phyloP scores from a whole-genome alignment of 2,329 filamentous ascomycete genomes.

The Mollisia scopiformis region DNA sequence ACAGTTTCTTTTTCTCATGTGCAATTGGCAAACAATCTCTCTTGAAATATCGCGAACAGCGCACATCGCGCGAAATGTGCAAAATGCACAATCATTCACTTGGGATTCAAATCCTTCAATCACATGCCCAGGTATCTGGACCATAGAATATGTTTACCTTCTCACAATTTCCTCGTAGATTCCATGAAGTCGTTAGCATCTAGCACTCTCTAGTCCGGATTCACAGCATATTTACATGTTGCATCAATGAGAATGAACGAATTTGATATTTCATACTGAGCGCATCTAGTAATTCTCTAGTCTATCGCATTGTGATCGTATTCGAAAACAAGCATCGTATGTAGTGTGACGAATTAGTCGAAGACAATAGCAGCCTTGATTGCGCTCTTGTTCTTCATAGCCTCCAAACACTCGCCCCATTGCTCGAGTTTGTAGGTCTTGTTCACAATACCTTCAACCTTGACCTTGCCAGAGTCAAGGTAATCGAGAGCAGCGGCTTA shows the following conservation, averaged over 20 bases:
- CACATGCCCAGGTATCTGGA: too few species aligned
- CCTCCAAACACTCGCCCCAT: slow-evolving; percentile 70
- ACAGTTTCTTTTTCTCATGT: too few species aligned
- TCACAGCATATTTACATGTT: neutral
- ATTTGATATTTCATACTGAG: neutral
- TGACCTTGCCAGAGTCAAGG: slow-evolving; percentile 62
- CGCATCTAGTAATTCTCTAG: slow-evolving; percentile 33
- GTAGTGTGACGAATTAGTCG: slow-evolving; percentile 41
- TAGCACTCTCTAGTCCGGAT: too few species aligned
- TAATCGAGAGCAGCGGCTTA: slow-evolving; percentile 58
- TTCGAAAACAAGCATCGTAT: neutral
- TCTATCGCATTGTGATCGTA: neutral
- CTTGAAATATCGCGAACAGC: too few species aligned
- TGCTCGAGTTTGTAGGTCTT: slow-evolving; percentile 75
- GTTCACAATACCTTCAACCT: slow-evolving; percentile 71
- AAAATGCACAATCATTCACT: too few species aligned
- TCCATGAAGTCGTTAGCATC: neutral
- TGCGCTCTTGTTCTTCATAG: slow-evolving; percentile 72
- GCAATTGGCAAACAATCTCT: too few species aligned
- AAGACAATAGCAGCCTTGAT: slow-evolving; percentile 78
- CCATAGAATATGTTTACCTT: too few species aligned
- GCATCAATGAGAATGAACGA: neutral
- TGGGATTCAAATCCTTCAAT: too few species aligned
- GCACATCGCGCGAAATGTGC: too few species aligned
- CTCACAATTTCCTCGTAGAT: neutral